Evolutionary conservation across 148 eudicot species (phyloP), one percentile per base, ranked within the genome.

Genomic region (Heliosperma pusillum): DNA sequence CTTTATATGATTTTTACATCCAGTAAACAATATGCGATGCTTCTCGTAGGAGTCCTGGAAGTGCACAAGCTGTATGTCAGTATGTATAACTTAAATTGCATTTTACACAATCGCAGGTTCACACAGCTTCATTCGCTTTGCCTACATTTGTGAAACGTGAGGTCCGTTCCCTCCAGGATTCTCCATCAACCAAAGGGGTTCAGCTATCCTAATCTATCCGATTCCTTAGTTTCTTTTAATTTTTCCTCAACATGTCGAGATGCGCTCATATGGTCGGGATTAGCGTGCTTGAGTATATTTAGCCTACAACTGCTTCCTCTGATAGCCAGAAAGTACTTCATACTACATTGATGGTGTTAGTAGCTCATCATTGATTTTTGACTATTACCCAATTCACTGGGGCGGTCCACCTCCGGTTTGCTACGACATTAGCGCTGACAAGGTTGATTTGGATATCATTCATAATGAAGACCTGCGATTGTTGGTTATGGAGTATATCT

Each of bases 71-170:
- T 7, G 42, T 6, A 36, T 36, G 42, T n/a, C n/a, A n/a, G n/a
- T 36, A 36, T 36, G n/a, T n/a, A n/a, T 6, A 36, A 36, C 42
- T 56, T 56, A 57, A 55, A 21, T 24, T 16, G 10, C 12, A 19
- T 47, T 50, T 16, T 50, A 42, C 22, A 10, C 50, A 21, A 61
- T 2, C 70, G 66, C 94, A 93, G 98, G 79, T 91, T n/a, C 98
- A 93, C 67, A 80, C 77, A 27, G 97, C 98, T 71, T 91, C 98
- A 22, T 93, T 93, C 78, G 88, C 88, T 9, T 81, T 91, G 87
- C 98, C 98, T 21, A 56, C 92, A 22, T 93, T 93, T 78, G 63
- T 89, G 70, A 91, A 74, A 87, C 85, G 83, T 77, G 94, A 93
- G 78, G 97, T 93, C 59, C 75, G 87, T 68, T 65, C 77, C 61